These are phyloP conservation scores for Torrubiella hemipterigena DNA, from an alignment of 2,329 filamentous ascomycete species.

Conservation along the genomic window DNA sequence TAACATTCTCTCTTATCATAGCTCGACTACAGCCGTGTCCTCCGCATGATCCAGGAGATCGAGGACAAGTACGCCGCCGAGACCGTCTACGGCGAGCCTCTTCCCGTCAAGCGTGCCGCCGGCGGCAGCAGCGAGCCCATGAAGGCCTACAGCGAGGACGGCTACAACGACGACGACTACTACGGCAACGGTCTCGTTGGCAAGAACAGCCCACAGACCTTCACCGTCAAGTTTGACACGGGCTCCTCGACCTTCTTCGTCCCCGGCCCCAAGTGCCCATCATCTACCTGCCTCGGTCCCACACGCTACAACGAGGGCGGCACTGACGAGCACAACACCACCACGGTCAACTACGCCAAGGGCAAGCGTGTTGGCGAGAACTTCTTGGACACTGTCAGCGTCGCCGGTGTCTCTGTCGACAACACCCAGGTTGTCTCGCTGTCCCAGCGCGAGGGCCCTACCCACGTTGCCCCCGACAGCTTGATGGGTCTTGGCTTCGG, in stretches of 20 bases:
- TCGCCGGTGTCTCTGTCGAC: conserved; percentile 52
- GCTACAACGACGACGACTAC: not conserved
- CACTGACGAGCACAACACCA: conserved; percentile 63
- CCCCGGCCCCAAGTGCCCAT: not conserved
- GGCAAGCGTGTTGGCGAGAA: conserved; percentile 54
- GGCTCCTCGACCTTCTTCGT: not conserved
- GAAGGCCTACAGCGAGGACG: not conserved
- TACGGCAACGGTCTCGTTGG: not conserved
- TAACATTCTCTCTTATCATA: not conserved
- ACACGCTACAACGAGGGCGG: conserved; percentile 46
- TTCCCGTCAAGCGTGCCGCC: not conserved
- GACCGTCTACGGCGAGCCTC: not conserved
- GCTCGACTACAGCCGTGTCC: not conserved
- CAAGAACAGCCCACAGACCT: not conserved
- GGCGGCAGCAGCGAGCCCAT: not conserved
- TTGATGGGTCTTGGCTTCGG: conserved; percentile 60
- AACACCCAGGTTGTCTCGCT: conserved; percentile 18
- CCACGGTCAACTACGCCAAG: conserved; percentile 71
- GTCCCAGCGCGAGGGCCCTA: conserved; percentile 18
- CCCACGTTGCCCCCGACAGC: conserved; percentile 54
- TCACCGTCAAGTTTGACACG: conserved; percentile 1
- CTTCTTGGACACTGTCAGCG: conserved; percentile 34
- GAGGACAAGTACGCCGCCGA: conserved; percentile 1
- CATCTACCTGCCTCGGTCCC: conserved; percentile 6
- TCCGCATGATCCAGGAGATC: not conserved